Evolutionary conservation across 2,329 filamentous ascomycete genomes (phyloP), one percentile per base, ranked within the genome.

Genomic region (Talaromyces sp.): DNA sequence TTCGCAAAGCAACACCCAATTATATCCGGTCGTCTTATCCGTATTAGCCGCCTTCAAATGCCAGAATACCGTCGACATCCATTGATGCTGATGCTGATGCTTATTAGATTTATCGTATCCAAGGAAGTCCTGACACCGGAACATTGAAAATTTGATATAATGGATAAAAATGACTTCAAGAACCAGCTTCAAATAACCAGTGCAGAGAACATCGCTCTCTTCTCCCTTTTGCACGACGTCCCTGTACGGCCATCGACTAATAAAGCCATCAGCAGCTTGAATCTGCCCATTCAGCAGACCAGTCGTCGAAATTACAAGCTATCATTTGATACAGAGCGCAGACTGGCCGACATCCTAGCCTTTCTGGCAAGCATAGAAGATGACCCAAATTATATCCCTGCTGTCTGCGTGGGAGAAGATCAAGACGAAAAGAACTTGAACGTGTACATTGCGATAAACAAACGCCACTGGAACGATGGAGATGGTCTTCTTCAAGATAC

Each of bases 391-490:
- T 63, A 72, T 51, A 74, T 77, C 15, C 73, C 74, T 17, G 75
- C 74, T 8, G 63, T 76, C 17, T 75, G 72, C 28, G 39, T 77
- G 19, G 65, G 70, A 15, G 70, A 77, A 59, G 58, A 59, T 10
- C 33, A 53, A 4, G 28, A 58, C 22, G 42, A 62, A 3, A 27
- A 32, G 13, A 52, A 28, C 15, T 53, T 76, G 17, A 69, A 70
- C 7, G 66, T 73, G 15, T 49, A 76, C 1, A 44, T 76, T 7
- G 72, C 73, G 6, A 63, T 76, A 22, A 76, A 77, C 28, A 73
- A 70, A 58, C 42, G 27, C 1, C 60, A 52, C 0, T 33, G 19
- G n/a, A 33, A 51, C 8, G 62, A 67, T 57, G 68, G 68, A 42
- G 55, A 64, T 27, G 47, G 56, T 15, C 57, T 70, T 2, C 65